Percentiles rank a stretch among this genome's conserved stretches.
These are phyloP conservation scores for Plasmodium vinckei DNA, from an alignment of 169 alveolate genomes.

Conservation along the genomic window DNA sequence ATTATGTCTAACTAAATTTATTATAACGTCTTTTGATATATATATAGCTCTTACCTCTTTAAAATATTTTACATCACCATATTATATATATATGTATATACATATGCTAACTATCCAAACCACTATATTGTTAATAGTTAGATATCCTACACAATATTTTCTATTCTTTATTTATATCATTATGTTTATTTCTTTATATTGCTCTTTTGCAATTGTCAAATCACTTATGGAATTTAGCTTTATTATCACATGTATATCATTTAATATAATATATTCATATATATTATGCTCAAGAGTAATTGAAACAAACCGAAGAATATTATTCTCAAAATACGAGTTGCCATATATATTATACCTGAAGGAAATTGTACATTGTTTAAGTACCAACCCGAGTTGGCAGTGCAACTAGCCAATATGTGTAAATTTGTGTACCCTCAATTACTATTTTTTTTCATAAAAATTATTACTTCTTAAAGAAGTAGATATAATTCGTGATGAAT, in stretches of 20 bases:
- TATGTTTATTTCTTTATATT: conserved; percentile 43
- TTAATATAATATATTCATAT: conserved; percentile 76
- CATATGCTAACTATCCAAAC: conserved; percentile 67
- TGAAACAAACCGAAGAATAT: conserved; percentile 80
- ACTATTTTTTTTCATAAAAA: not conserved
- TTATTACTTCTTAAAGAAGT: too few species aligned
- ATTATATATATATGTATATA: conserved; percentile 51
- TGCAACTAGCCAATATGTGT: not conserved
- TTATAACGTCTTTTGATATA: conserved; percentile 39
- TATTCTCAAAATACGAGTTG: conserved; percentile 82
- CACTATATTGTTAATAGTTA: conserved; percentile 51
- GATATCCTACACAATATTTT: conserved; percentile 72
- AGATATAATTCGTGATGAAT: too few species aligned
- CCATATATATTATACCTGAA: conserved; percentile 81
- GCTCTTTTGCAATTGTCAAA: conserved; percentile 52
- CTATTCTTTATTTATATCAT: conserved; percentile 26
- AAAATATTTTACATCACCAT: conserved; percentile 47
- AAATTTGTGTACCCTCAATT: not conserved
- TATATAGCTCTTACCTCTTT: conserved; percentile 55
- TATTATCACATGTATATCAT: conserved; percentile 67
- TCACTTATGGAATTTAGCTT: conserved; percentile 60
- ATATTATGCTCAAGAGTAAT: conserved; percentile 75
- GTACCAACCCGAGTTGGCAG: not conserved
- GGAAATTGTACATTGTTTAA: conserved; percentile 72
- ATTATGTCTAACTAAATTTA: conserved; percentile 39